Evolutionary conservation across 2,329 filamentous ascomycete species (phyloP).

Genomic region (Emergomyces orientalis): DNA sequence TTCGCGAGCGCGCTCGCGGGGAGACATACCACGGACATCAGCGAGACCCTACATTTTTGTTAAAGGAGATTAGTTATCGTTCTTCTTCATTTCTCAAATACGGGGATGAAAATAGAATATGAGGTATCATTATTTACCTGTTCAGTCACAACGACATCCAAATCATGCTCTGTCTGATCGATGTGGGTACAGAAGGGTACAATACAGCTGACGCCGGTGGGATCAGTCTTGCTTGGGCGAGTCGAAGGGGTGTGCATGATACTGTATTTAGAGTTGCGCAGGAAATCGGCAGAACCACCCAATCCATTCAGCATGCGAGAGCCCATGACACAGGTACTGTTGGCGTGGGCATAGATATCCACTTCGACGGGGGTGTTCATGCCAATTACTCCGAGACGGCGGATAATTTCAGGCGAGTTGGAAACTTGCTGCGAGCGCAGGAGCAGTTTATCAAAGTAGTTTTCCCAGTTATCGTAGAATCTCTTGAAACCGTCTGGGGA

Average conservation of each 20-base stretch:
- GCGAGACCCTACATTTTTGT: conserved; percentile 53
- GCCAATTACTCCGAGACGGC: conserved; percentile 74
- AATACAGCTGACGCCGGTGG: conserved; percentile 72
- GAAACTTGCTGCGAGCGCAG: conserved; percentile 81
- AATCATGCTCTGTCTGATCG: conserved; percentile 86
- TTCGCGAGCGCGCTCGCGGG: conserved; percentile 68
- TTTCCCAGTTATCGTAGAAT: conserved; percentile 79
- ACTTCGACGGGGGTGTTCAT: conserved; percentile 96
- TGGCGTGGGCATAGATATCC: conserved; percentile 89
- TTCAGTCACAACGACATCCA: conserved; percentile 76
- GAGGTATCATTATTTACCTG: conserved; percentile 38
- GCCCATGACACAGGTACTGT: conserved; percentile 83
- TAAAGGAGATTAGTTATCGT: background rate
- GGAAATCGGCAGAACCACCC: conserved; percentile 72
- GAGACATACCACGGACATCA: conserved; percentile 72
- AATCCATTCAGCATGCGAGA: conserved; percentile 80
- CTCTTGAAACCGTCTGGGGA: conserved; percentile 83
- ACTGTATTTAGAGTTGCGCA: conserved; percentile 68
- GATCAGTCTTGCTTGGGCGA: conserved; percentile 71
- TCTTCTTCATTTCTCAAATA: no score
- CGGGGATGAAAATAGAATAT: no score
- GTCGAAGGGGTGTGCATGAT: conserved; percentile 90
- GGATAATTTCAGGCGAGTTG: conserved; percentile 85
- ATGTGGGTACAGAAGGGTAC: conserved; percentile 91
- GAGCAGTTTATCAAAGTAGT: conserved; percentile 71